Conservation (phyloP, 257 asterid genomes). For the Nicotiana sylvestris region DNA sequence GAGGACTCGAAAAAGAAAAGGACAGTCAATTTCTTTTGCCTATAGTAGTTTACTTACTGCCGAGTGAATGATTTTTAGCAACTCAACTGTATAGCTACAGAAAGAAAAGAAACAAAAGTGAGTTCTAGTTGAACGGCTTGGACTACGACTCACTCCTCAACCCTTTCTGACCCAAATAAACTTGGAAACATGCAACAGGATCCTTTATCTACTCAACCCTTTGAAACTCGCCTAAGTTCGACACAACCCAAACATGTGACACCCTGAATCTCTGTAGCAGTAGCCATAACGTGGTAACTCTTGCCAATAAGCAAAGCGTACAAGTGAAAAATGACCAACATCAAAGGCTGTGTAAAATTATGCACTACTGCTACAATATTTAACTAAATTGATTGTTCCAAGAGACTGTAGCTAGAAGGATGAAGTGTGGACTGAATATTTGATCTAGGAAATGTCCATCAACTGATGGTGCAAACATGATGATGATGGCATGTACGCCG, state of each 20-base stretch:
- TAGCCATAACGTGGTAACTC: not conserved
- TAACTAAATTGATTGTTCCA: not conserved
- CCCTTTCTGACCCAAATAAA: not conserved
- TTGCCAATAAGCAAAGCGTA: not conserved
- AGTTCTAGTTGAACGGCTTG: too few species aligned
- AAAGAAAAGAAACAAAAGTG: too few species aligned
- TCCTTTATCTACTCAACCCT: not conserved
- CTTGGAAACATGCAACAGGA: not conserved
- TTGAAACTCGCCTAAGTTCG: not conserved
- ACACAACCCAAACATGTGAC: not conserved
- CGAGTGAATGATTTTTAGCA: not conserved
- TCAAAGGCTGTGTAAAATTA: not conserved
- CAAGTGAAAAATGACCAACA: not conserved
- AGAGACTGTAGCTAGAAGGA: not conserved
- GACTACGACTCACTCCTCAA: too few species aligned
- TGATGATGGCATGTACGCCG: not conserved
- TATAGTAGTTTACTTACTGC: not conserved
- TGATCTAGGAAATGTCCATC: not conserved
- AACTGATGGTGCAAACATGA: not conserved
- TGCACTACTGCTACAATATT: not conserved
- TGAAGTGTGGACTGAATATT: not conserved
- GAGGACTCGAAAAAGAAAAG: not conserved
- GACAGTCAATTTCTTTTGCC: not conserved
- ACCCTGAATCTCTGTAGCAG: not conserved
- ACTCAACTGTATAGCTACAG: not conserved